Evolutionary conservation across 768 basidiomycete genomes (phyloP), one percentile per base, ranked within the genome.

Genomic region (Amanita phalloides): DNA sequence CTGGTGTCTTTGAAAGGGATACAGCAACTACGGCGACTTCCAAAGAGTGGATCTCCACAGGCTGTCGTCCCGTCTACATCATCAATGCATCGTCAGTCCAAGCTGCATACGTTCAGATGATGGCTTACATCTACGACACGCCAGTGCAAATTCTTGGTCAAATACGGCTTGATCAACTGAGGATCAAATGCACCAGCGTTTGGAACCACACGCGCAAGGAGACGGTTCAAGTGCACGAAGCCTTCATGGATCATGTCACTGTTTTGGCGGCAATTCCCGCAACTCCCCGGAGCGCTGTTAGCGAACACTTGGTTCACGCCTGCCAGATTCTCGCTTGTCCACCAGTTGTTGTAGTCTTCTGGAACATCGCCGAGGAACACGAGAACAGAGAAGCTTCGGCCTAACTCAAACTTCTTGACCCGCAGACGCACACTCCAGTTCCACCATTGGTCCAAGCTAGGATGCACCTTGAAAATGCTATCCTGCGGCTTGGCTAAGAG

Each of bases 291-390:
- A 4, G 52, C 54, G 37, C 59, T 64, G 35, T 62, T 63, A 14
- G 71, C 73, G 56, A 77, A 77, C 21, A 67, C 70, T 51, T 65
- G 60, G 58, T 73, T 69, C 1, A 69, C 61, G n/a, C 74, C 77
- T 36, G 75, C 71, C 54, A 69, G 70, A 49, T 63, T 59, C 3
- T 62, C 54, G 53, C 62, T 60, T 6, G 57, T 51, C 41, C 57
- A 61, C 74, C 75, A 77, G 13, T 69, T 55, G 8, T 54, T 53
- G 6, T 67, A 61, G 47, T 75, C 66, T 20, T 59, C 62, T 11
- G 70, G 70, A 13, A 70, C 68, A 3, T 53, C 54, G 1, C 74
- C 76, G 5, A 79, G 61, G 71, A 78, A 78, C 47, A 79, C 54
- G 17, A 71, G 58, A 25, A 78, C 64, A n/a, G 63, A 61, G 58